Percentiles rank a stretch among this genome's conserved stretches.
phyloP scores from a whole-genome alignment of 2,329 filamentous ascomycete genomes.

The Pseudomassariella vexata region DNA sequence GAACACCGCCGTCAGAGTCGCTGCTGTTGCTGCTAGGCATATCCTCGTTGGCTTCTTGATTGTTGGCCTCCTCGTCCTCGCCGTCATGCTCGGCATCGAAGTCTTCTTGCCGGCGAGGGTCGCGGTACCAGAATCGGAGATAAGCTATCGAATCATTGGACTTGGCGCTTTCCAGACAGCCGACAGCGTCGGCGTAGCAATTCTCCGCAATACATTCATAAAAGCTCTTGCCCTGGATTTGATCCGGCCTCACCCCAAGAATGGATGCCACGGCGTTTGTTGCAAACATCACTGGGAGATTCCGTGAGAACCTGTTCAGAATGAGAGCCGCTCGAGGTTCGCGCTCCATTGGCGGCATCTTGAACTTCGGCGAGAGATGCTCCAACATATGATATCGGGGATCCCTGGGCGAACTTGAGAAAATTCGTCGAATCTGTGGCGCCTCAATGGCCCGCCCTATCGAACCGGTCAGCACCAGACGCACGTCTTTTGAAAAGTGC shows the following conservation, averaged over 20 bases:
- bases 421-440: conserved; percentile 71
- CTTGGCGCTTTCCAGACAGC: conserved; percentile 78
- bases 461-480: conserved; percentile 5
- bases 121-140: conserved; percentile 76
- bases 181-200: conserved; percentile 70
- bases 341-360: conserved; percentile 55
- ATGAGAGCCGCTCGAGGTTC: conserved; percentile 82
- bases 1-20: conserved; percentile 39
- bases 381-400: conserved; percentile 87
- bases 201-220: conserved; percentile 81
- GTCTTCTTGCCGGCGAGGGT: conserved; percentile 58
- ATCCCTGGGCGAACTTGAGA: conserved; percentile 75
- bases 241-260: conserved; percentile 63
- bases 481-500: no score
- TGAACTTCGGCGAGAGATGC: conserved; percentile 77
- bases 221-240: conserved; percentile 72
- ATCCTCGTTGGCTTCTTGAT: conserved; percentile 30
- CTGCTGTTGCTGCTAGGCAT: conserved; percentile 24
- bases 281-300: conserved; percentile 79
- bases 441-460: conserved; percentile 72
- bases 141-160: conserved; percentile 89
- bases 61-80: conserved; percentile 34
- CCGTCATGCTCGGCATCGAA: conserved; percentile 36
- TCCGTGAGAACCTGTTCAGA: conserved; percentile 78
- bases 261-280: conserved; percentile 72